phyloP scores from a whole-genome alignment of 345 rosid species.

The Gossypium longicalyx region DNA sequence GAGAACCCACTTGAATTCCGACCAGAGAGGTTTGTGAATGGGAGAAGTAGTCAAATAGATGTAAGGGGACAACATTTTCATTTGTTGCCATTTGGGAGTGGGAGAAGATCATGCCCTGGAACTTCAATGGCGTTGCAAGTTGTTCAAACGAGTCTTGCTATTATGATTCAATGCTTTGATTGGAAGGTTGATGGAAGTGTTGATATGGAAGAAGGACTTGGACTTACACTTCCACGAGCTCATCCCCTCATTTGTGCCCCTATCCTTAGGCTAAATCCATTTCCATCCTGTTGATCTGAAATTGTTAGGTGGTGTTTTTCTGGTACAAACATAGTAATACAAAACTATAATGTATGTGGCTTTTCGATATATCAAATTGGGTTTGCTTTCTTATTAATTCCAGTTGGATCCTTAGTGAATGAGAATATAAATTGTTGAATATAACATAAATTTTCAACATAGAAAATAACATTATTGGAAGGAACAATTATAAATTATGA shows the following conservation, averaged over 20 bases:
- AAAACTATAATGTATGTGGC: no score
- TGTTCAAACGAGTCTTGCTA: conserved; percentile 38
- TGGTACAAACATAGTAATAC: no score
- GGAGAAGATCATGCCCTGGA: conserved; percentile 71
- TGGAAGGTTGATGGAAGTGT: conserved; percentile 40
- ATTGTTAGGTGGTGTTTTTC: no score
- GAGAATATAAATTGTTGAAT: no score
- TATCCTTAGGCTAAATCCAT: conserved; percentile 32
- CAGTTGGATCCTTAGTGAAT: no score
- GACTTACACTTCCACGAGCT: conserved; percentile 52
- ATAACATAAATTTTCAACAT: no score
- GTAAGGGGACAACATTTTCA: conserved; percentile 48
- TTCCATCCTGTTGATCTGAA: conserved; percentile 13
- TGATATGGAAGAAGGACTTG: conserved; percentile 58
- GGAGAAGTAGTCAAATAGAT: conserved; percentile 29
- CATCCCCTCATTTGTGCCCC: conserved; percentile 48
- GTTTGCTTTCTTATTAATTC: no score
- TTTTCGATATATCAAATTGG: no score
- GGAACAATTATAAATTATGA: no score
- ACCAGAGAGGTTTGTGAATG: conserved; percentile 52
- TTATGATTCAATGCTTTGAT: conserved; percentile 50
- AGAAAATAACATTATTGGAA: no score
- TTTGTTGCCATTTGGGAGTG: conserved; percentile 59
- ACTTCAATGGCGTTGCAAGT: conserved; percentile 41
- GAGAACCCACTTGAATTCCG: conserved; percentile 51